Conservation (phyloP, 257 asterid genomes). For the Perilla frutescens region DNA sequence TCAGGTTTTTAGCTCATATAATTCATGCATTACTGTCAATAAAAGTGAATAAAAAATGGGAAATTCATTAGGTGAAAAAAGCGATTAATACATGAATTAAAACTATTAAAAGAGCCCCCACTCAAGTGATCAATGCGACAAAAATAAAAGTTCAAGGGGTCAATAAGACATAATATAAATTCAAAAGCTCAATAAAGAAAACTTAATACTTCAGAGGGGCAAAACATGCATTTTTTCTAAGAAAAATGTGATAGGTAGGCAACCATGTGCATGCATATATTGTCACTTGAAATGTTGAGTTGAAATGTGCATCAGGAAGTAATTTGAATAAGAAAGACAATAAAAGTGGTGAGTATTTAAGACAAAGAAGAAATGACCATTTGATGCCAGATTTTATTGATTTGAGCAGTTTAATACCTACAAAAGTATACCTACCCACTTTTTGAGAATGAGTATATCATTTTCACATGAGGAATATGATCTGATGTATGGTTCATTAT, state of each 20-base stretch:
- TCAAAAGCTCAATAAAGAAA: not conserved
- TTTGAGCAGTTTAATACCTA: slow-evolving; percentile 18
- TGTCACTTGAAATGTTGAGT: not conserved
- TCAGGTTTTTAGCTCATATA: not conserved
- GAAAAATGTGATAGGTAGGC: not conserved
- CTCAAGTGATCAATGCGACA: not conserved
- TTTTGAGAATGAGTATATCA: slow-evolving; percentile 12
- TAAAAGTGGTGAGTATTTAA: not conserved
- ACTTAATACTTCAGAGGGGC: not conserved
- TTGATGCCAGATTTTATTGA: slow-evolving; percentile 13
- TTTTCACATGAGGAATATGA: slow-evolving; percentile 18
- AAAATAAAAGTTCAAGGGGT: not conserved
- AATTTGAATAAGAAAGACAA: slow-evolving; percentile 17
- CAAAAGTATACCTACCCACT: slow-evolving; percentile 4
- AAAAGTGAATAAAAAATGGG: not conserved
- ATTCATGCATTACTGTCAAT: not conserved
- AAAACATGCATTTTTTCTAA: not conserved
- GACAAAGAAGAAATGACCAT: not conserved
- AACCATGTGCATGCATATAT: not conserved
- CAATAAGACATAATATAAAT: not conserved
- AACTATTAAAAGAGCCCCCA: not conserved
- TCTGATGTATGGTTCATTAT: not conserved
- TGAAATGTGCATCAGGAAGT: slow-evolving; percentile 19
- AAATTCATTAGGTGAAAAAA: not conserved
- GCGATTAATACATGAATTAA: not conserved